Evolutionary conservation across 352 stramenopile species (phyloP), one percentile per base, ranked within the genome.

Genomic region (Phytophthora uliginosa): DNA sequence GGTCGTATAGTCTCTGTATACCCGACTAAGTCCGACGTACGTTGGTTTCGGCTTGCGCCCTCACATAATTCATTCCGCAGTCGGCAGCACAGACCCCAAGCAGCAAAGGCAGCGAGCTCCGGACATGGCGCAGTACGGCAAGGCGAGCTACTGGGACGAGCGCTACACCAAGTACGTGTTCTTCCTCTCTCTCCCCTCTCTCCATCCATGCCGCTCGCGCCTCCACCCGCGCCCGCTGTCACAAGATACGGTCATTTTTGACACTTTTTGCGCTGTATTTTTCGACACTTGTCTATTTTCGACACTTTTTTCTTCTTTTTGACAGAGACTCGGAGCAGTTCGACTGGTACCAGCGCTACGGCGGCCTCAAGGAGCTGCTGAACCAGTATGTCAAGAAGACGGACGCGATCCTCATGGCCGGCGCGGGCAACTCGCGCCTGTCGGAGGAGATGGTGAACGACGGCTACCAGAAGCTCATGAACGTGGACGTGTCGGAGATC

Each of bases 381-480:
- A 88, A 83, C 45, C 91, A 98, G 73, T 98, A 98, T 53, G 79
- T 99, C 15, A 97, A 98, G 76, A 98, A 99, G 83, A 95, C 94
- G 56, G 96, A 99, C 71, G 69, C 82, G 22, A 91, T 99, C 52
- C 83, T 99, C 12, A 98, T 98, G 90, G 79, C 93, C 9, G 96
- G 96, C 50, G 94, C 90, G 17, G 96, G 96, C 57, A 99, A 99
- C 79, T 99, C 96, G 52, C 83, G 94, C 0, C 75, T 99, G 58
- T 98, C 89, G 59, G 96, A 99, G 74, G 96, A 99, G 64, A 99
- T 99, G 95, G 95, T 96, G 54, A 97, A 98, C 69, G 96, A 99
- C 78, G 96, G 92, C 5, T 99, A 95, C 83, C 89, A 97, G 63
- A 97, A 91, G 63, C 94, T 99, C 76, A 92, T 97, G 69, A 99